Evolutionary conservation across 176 grass and related monocot species (phyloP), one percentile per base, ranked within the genome.

Genomic region (Oryza brachyantha): DNA sequence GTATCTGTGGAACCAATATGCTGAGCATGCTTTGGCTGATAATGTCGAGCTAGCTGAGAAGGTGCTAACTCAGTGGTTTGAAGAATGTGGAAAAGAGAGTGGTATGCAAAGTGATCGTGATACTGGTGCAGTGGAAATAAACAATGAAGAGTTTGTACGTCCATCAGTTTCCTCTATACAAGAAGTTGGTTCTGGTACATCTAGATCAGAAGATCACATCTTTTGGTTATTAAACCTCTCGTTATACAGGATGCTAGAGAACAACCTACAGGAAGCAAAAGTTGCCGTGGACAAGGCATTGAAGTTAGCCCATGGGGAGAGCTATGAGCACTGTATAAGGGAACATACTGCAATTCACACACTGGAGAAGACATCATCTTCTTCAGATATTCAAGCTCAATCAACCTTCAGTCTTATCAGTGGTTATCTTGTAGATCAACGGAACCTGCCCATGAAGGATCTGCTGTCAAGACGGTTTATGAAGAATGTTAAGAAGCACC

Each of bases 1-100:
- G 65, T 95, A 81, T 88, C 69, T 99, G 63, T 99, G 92, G 92
- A 99, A 93, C 67, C 96, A 99, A 77, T 91, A 81, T 87, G 64
- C 48, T 41, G 92, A 91, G 83, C 81, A 89, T 84, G 72, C 52
- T 73, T 84, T 99, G 64, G 66, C 78, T 10, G 81, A 84, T 81
- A 81, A 75, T 85, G 83, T 83, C 19, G 66, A 95, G 59, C 82
- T 87, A 84, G 88, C 90, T 64, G 81, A 92, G 71, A 84, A 93
- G 19, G 37, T 94, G 54, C 81, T 91, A 29, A 74, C 39, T 43
- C 46, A 75, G 14, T 99, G 96, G 96, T 93, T 87, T 90, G 81
- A 84, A 66, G 41, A 75, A 70, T 78, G 79, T 82, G 87, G 87
- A 46, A 70, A 93, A 79, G 66, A 78, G 62, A 50, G 34, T 59